Evolutionary conservation across 306 rosid genomes (phyloP).

Genomic region (Ceratonia siliqua): DNA sequence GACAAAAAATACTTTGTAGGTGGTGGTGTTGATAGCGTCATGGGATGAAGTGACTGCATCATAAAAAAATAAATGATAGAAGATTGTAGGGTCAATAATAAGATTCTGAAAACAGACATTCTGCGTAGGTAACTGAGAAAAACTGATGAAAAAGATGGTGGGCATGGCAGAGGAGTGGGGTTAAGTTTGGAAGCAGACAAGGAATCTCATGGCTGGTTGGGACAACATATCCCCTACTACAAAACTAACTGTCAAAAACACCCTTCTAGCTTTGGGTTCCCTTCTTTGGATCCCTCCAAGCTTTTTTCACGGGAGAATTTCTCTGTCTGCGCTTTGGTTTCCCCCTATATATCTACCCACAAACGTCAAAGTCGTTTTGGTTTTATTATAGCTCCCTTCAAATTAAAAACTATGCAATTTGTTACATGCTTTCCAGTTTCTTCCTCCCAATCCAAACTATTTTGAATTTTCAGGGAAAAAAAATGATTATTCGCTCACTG

Average conservation of each 20-base stretch:
- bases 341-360: constrained; percentile 9
- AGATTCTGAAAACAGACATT: constrained; percentile 38
- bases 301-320: constrained; percentile 52
- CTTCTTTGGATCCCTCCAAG: constrained; percentile 61
- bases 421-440: constrained; percentile 5
- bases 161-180: constrained; percentile 29
- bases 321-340: constrained; percentile 28
- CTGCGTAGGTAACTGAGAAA: constrained; percentile 49
- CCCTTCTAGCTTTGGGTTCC: constrained; percentile 37
- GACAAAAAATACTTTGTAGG: no score
- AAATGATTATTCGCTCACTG: no score
- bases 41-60: constrained; percentile 19
- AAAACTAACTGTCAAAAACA: constrained; percentile 40
- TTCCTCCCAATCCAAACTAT: neutral
- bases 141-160: constrained; percentile 35
- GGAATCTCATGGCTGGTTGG: constrained; percentile 51
- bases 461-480: no score
- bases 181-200: constrained; percentile 29
- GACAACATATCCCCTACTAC: constrained; percentile 1
- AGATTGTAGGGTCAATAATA: constrained; percentile 39
- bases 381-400: constrained; percentile 6
- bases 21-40: neutral
- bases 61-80: constrained; percentile 4
- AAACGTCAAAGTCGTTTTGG: constrained; percentile 32
- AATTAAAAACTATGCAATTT: neutral